Evolutionary conservation across 768 basidiomycete genomes (phyloP), one percentile per base, ranked within the genome.

Genomic region (Mycena leptocephala): DNA sequence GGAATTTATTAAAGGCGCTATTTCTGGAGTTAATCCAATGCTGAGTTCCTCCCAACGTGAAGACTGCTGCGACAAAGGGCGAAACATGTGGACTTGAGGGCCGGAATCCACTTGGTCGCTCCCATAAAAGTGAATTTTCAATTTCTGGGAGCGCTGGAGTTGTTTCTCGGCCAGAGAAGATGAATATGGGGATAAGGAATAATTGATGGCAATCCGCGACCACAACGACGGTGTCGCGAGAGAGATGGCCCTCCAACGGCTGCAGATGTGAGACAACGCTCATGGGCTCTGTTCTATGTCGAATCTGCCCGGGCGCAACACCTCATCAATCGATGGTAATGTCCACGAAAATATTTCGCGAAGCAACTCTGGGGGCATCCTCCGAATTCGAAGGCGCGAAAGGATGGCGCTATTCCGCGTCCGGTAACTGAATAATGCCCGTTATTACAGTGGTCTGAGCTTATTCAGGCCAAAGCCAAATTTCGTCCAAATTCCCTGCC

Each of bases 31-130:
- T 20, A 72, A 33, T 11, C 4, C 20, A 11, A 72, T 5, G 18
- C n/a, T 22, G 61, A 72, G 41, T 28, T 72, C 61, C 30, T 63
- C 70, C 70, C 70, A 72, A 16, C 48, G 48, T 0, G 35, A 16
- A 18, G 48, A 28, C 35, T 72, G 70, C 32, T 53, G 22, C 22
- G 26, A 51, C 6, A 72, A 10, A 18, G 26, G 43, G 13, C 35
- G 4, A 16, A 71, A 63, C 43, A 63, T 46, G 5, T 51, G 20
- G 59, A 51, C 24, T 53, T 62, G 70, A 8, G 46, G 20, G 5
- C 10, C 20, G 4, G 9, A 11, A 22, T 61, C n/a, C 8, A 7
- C 9, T 8, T 18, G 11, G 14, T 28, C 7, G 8, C 16, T 10
- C 11, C 13, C 70, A 5, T 18, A 26, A n/a, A 71, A 71, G 20